Conservation (phyloP, 768 basidiomycete species). For the Pleurotus citrinopileatus region DNA sequence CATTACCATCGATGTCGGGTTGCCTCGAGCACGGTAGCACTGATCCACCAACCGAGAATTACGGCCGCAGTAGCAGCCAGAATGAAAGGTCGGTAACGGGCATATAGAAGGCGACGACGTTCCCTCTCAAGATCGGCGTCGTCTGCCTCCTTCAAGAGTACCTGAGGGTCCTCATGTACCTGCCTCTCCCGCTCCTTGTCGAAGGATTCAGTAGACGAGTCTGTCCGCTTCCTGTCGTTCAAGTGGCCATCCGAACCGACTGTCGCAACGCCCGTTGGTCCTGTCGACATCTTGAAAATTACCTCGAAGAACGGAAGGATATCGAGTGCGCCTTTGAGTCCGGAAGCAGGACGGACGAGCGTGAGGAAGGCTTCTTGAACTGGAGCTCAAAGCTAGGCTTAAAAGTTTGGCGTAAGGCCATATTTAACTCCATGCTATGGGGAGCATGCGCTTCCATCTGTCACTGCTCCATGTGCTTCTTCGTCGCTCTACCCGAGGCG, state of each 20-base stretch:
- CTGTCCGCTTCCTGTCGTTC: slow-evolving; percentile 19
- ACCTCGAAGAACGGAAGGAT: neutral
- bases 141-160: slow-evolving; percentile 19
- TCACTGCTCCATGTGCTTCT: slow-evolving; percentile 10
- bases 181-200: slow-evolving; percentile 21
- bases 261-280: neutral
- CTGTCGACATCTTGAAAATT: neutral
- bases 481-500: slow-evolving; percentile 2
- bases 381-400: slow-evolving; percentile 1
- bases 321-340: neutral
- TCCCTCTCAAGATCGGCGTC: slow-evolving; percentile 17
- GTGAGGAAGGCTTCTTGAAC: neutral
- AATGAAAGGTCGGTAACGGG: slow-evolving; percentile 38
- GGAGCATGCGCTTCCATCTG: slow-evolving; percentile 8
- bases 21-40: slow-evolving; percentile 59
- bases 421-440: neutral
- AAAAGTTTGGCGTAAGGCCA: neutral
- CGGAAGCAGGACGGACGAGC: neutral
- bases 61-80: slow-evolving; percentile 51
- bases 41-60: slow-evolving; percentile 87
- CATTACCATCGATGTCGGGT: slow-evolving; percentile 73
- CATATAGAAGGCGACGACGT: slow-evolving; percentile 15
- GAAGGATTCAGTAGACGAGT: slow-evolving; percentile 18
- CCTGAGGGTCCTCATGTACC: slow-evolving; percentile 20
- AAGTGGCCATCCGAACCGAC: slow-evolving; percentile 6